phyloP scores from a whole-genome alignment of 805 yeast species.

The Cyberlindnera xishuangbannaensis region DNA sequence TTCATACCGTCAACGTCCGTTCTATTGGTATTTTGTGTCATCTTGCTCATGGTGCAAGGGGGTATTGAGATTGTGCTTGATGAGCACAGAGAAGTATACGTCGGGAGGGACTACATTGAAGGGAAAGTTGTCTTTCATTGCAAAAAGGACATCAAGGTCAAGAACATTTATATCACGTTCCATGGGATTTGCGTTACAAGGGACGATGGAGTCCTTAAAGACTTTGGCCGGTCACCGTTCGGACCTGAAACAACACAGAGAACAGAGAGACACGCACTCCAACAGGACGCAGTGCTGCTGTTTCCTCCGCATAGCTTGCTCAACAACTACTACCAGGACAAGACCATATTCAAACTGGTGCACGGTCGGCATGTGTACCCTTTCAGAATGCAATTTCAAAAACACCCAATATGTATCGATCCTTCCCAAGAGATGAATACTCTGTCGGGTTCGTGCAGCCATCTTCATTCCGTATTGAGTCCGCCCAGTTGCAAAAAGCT shows the following conservation, averaged over 20 bases:
- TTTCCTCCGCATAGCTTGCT: slow-evolving; percentile 1
- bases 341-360: slow-evolving; percentile 1
- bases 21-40: too few relatives aligned
- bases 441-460: neutral
- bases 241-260: slow-evolving; percentile 1
- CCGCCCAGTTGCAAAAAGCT: slow-evolving; percentile 2
- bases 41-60: too few relatives aligned
- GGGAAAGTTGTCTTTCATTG: slow-evolving; percentile 1
- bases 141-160: slow-evolving; percentile 1
- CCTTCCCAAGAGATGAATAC: neutral
- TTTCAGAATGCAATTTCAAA: slow-evolving; percentile 1
- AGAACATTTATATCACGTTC: slow-evolving; percentile 1
- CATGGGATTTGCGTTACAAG: slow-evolving; percentile 2
- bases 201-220: neutral
- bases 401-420: slow-evolving; percentile 1
- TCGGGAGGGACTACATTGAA: slow-evolving; percentile 1
- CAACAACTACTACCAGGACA: neutral
- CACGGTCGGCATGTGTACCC: slow-evolving; percentile 4
- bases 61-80: too few relatives aligned
- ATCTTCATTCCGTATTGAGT: neutral
- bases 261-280: slow-evolving; percentile 2
- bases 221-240: neutral
- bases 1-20: too few relatives aligned
- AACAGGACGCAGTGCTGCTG: neutral
- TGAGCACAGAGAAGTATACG: too few relatives aligned